These are phyloP conservation scores for Sporothrix curviconia DNA, from an alignment of 2,329 filamentous ascomycete species.

Conservation along the genomic window DNA sequence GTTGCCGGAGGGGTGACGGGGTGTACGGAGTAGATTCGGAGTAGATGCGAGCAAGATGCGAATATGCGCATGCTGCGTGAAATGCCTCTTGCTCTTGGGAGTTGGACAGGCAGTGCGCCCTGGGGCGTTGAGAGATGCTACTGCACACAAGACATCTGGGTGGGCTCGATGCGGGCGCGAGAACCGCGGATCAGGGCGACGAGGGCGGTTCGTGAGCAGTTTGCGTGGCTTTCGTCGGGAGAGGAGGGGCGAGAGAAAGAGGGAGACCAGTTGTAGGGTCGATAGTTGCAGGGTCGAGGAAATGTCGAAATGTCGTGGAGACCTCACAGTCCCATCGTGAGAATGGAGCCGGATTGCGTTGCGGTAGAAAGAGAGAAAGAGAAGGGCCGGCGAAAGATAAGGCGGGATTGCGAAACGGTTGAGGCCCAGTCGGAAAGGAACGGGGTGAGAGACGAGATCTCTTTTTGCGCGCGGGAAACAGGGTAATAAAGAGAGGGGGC, in stretches of 20 bases:
- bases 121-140: constrained; percentile 10
- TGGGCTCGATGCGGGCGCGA: neutral
- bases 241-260: neutral
- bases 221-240: neutral
- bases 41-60: too few species aligned
- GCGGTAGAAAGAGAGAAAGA: too few species aligned
- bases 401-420: constrained; percentile 7
- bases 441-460: neutral
- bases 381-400: constrained; percentile 2
- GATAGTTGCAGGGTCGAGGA: too few species aligned
- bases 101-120: too few species aligned
- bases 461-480: neutral
- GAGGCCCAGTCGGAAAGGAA: constrained; percentile 10
- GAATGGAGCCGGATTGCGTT: neutral
- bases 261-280: neutral
- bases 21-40: too few species aligned
- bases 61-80: too few species aligned
- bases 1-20: too few species aligned
- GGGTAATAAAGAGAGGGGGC: neutral
- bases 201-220: neutral
- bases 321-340: neutral
- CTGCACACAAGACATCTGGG: constrained; percentile 13
- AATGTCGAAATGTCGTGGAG: neutral
- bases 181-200: neutral
- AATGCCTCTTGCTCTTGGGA: too few species aligned